Conservation (phyloP, 805 yeast genomes). For the Metschnikowia similis region DNA sequence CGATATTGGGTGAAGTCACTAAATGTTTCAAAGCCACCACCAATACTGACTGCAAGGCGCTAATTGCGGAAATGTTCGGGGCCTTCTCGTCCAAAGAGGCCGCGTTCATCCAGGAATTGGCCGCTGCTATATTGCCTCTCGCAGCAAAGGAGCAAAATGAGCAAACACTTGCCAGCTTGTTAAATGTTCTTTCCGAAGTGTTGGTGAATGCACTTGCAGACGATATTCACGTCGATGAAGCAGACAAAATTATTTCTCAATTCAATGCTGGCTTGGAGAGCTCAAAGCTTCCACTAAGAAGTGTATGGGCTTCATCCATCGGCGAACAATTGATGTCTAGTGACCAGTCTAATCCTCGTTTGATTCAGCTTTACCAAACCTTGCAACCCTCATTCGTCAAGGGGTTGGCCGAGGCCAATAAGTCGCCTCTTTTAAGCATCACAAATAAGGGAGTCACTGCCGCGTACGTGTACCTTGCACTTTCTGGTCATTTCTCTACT, state of each 20-base stretch:
- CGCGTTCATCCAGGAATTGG: conserved; percentile 26
- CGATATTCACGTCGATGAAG: conserved; percentile 5
- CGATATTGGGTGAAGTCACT: conserved; percentile 49
- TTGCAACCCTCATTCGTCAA: conserved; percentile 23
- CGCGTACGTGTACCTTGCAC: conserved; percentile 47
- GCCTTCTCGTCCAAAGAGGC: conserved; percentile 18
- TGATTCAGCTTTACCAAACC: conserved; percentile 8
- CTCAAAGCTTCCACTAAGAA: conserved; percentile 57
- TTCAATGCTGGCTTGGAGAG: conserved; percentile 62
- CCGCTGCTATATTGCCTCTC: conserved; percentile 45
- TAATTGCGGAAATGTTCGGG: conserved; percentile 47
- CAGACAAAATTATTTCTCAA: conserved; percentile 18
- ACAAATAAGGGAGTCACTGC: conserved; percentile 49
- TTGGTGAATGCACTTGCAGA: conserved; percentile 22
- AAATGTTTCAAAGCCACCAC: conserved; percentile 54
- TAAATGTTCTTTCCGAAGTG: conserved; percentile 48
- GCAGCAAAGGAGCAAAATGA: conserved; percentile 77
- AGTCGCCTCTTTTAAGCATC: conserved; percentile 52
- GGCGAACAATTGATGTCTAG: conserved; percentile 29
- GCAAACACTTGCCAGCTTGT: conserved; percentile 44
- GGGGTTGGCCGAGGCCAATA: conserved; percentile 39
- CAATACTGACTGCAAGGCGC: conserved; percentile 60
- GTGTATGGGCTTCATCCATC: conserved; percentile 60
- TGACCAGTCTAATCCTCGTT: neutral
- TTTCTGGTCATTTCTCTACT: conserved; percentile 12